A percentile compares a stretch with the other conserved stretches of the same genome.
phyloP scores from a whole-genome alignment of 306 rosid species.

The Medicago truncatula region MtrunA17r5.0-ANR NC_053044.1:35915501-35916000 shows the following conservation, averaged over 20 bases:
- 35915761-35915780: too few species aligned
- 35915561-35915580: neutral
- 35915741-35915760: too few species aligned
- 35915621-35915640: too few species aligned
- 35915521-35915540: too few species aligned
- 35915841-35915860: neutral
- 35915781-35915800: too few species aligned
- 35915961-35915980: slow-evolving; percentile 69
- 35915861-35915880: neutral
- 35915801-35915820: slow-evolving; percentile 18
- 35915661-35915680: too few species aligned
- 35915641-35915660: too few species aligned
- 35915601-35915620: neutral
- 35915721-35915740: too few species aligned
- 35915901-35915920: too few species aligned
- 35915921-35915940: neutral
- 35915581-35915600: neutral
- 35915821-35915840: slow-evolving; percentile 43
- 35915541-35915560: too few species aligned
- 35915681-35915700: too few species aligned
- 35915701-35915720: too few species aligned
- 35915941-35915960: slow-evolving; percentile 57
- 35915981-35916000: slow-evolving; percentile 45
- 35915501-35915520: neutral
- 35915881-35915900: neutral